Percentiles rank a stretch among this genome's conserved stretches.
Conservation (phyloP, 768 basidiomycete species). For the Suillus hirtellus region DNA sequence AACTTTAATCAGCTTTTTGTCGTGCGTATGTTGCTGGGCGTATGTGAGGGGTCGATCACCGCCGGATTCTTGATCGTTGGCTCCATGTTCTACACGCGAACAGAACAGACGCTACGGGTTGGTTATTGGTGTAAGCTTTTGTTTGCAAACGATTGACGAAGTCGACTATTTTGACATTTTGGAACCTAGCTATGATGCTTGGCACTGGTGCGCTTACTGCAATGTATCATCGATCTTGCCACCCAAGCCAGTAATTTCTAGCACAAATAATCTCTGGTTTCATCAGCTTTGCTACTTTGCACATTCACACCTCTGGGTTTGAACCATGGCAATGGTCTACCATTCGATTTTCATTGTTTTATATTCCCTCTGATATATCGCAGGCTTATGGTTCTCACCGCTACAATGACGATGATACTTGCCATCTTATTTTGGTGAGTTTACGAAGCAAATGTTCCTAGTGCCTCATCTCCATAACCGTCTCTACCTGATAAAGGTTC, state of each 20-base stretch:
- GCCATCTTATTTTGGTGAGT: conserved; percentile 52
- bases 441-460: background rate
- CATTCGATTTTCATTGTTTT: conserved; percentile 8
- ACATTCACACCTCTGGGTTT: background rate
- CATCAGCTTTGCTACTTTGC: background rate
- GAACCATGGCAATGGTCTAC: background rate
- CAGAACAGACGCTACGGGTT: background rate
- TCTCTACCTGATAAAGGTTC: background rate
- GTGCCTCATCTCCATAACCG: background rate
- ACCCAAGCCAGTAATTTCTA: background rate
- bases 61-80: background rate
- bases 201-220: background rate
- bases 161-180: background rate
- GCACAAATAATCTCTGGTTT: background rate
- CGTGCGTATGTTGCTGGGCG: background rate
- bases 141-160: background rate
- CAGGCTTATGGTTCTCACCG: conserved; percentile 68
- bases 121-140: background rate
- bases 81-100: background rate
- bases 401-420: conserved; percentile 50
- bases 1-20: background rate
- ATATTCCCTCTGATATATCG: conserved; percentile 12
- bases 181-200: background rate
- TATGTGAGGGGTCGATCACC: background rate
- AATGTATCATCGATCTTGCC: background rate